Evolutionary conservation across 805 yeast genomes (phyloP).

Genomic region (Saturnispora gosingensis): DNA sequence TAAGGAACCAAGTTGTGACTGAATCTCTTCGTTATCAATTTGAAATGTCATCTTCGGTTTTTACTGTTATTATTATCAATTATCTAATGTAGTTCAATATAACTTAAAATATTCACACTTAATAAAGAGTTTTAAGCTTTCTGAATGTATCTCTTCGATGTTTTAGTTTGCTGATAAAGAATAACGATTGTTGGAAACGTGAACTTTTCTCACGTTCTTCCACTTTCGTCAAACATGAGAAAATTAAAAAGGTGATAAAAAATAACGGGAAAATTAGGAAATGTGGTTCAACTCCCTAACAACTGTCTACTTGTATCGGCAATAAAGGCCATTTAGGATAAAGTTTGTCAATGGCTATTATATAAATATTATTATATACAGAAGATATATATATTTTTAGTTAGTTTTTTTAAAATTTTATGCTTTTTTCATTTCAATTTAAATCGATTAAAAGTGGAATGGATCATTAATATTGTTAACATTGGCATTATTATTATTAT

Average conservation of each 20-base stretch:
- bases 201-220: neutral
- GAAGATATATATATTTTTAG: neutral
- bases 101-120: neutral
- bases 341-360: neutral
- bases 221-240: neutral
- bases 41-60: conserved; percentile 1
- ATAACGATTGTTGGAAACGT: neutral
- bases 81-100: neutral
- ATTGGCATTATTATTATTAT: neutral
- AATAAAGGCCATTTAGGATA: neutral
- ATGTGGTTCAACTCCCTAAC: neutral
- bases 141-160: neutral
- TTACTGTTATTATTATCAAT: conserved; percentile 1
- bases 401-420: too few species aligned
- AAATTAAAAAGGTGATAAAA: neutral
- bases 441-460: neutral
- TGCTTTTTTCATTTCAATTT: neutral
- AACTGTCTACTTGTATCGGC: neutral
- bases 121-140: neutral
- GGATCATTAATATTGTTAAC: neutral
- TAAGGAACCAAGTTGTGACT: neutral
- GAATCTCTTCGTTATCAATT: conserved; percentile 4
- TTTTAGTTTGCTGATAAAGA: neutral
- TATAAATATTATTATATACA: neutral
- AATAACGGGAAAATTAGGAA: neutral